phyloP scores from a whole-genome alignment of 768 basidiomycete genomes.

The Russula ochroleuca region DNA sequence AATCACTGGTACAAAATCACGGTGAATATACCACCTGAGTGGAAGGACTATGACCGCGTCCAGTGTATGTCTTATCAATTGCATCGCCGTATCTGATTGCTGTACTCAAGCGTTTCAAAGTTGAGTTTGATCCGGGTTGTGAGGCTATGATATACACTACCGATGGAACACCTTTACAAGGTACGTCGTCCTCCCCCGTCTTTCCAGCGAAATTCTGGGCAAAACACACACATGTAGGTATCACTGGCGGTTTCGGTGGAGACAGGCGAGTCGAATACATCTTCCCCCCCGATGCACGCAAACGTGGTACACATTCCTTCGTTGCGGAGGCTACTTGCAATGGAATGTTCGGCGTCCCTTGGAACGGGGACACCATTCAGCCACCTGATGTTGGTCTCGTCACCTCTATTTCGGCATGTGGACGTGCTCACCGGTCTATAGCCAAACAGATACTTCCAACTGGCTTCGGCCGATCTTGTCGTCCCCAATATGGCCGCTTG shows the following conservation, averaged over 20 bases:
- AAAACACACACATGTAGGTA: constrained; percentile 43
- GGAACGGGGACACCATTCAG: constrained; percentile 72
- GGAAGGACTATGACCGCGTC: constrained; percentile 79
- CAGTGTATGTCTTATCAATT: constrained; percentile 54
- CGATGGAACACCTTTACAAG: constrained; percentile 37
- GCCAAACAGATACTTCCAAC: constrained; percentile 66
- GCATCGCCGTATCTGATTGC: not conserved
- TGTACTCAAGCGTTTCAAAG: constrained; percentile 37
- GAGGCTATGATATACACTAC: constrained; percentile 89
- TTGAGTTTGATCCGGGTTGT: constrained; percentile 95
- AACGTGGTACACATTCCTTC: constrained; percentile 57
- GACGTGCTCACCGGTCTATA: constrained; percentile 30
- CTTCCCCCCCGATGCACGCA: constrained; percentile 62
- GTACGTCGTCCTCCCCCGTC: not conserved
- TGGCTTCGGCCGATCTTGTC: constrained; percentile 88
- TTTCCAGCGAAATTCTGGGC: not conserved
- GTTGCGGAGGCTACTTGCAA: constrained; percentile 84
- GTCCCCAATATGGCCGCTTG: constrained; percentile 90
- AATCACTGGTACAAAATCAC: constrained; percentile 97
- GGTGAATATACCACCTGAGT: constrained; percentile 71
- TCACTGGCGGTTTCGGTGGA: constrained; percentile 83
- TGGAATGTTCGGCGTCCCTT: constrained; percentile 92
- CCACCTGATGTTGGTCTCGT: constrained; percentile 69
- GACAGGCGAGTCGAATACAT: constrained; percentile 95
- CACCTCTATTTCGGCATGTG: too few species aligned